Evolutionary conservation across 352 stramenopile species (phyloP).

Genomic region (Phytophthora quininea): DNA sequence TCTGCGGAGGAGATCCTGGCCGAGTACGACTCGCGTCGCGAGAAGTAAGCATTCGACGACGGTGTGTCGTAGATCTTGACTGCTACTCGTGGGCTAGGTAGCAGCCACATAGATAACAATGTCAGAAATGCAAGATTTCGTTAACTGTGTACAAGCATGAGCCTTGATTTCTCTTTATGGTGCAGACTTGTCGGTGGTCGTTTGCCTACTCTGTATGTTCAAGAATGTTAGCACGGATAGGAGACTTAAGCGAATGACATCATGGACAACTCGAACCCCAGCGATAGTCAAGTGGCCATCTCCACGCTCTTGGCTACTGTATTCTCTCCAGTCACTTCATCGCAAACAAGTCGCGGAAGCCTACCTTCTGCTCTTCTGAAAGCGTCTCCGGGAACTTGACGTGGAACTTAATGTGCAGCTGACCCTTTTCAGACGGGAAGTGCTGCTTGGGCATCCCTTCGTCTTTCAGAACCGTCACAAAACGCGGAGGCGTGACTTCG

Average conservation of each 20-base stretch:
- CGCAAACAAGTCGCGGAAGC: conserved; percentile 60
- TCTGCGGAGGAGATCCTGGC: conserved; percentile 65
- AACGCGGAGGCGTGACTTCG: conserved; percentile 91
- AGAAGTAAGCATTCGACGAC: conserved; percentile 11
- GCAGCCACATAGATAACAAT: neutral
- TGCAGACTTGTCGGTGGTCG: no score
- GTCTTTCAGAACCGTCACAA: conserved; percentile 87
- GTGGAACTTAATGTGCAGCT: conserved; percentile 96
- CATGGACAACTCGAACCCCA: neutral
- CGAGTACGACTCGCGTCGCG: conserved; percentile 38
- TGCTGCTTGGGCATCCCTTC: conserved; percentile 97
- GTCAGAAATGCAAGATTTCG: neutral
- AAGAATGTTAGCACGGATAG: no score
- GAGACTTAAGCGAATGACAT: neutral
- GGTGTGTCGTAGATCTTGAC: neutral
- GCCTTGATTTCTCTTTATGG: neutral
- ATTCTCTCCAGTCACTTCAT: conserved; percentile 32
- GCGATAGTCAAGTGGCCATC: neutral
- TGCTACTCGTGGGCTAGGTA: neutral
- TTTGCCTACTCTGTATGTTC: no score
- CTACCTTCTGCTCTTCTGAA: conserved; percentile 79
- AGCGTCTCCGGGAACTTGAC: conserved; percentile 94
- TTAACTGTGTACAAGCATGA: neutral
- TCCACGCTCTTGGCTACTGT: neutral
- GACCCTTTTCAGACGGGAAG: conserved; percentile 79